These are phyloP conservation scores for Fusarium equiseti DNA, from an alignment of 2,329 filamentous ascomycete genomes.

Conservation along the genomic window DNA sequence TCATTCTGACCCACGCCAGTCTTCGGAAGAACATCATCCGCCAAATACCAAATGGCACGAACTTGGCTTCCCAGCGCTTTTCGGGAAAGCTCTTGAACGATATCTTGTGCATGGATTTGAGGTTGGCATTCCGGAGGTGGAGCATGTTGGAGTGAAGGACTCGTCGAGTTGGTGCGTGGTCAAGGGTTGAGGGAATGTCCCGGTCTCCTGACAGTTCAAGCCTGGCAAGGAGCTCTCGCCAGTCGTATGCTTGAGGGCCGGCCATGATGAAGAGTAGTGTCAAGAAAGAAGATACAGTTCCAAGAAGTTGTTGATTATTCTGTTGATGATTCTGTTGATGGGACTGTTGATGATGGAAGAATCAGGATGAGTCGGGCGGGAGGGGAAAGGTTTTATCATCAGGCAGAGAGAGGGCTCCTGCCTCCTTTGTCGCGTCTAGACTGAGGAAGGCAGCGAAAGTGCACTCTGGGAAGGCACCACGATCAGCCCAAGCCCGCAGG, in stretches of 20 bases:
- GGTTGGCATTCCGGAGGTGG: neutral
- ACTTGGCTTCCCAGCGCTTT: no score
- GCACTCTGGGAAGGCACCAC: no score
- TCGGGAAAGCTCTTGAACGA: no score
- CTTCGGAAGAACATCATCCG: neutral
- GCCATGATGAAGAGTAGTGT: neutral
- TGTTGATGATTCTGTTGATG: neutral
- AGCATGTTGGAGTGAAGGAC: neutral
- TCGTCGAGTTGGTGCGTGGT: no score
- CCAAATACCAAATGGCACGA: neutral
- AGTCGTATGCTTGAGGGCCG: neutral
- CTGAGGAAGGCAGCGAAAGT: neutral
- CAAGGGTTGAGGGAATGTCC: no score
- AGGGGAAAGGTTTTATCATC: neutral
- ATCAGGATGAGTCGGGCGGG: neutral
- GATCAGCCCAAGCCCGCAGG: no score
- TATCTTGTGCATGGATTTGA: no score
- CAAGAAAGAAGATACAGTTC: neutral
- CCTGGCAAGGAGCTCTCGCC: no score
- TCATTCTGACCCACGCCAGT: neutral
- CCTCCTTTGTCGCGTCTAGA: neutral
- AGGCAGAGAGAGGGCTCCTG: neutral
- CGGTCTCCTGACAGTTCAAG: no score
- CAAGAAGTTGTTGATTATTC: neutral
- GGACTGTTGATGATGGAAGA: neutral